phyloP scores from a whole-genome alignment of 495 filamentous ascomycete species.

The Endocarpon pusillum region DNA sequence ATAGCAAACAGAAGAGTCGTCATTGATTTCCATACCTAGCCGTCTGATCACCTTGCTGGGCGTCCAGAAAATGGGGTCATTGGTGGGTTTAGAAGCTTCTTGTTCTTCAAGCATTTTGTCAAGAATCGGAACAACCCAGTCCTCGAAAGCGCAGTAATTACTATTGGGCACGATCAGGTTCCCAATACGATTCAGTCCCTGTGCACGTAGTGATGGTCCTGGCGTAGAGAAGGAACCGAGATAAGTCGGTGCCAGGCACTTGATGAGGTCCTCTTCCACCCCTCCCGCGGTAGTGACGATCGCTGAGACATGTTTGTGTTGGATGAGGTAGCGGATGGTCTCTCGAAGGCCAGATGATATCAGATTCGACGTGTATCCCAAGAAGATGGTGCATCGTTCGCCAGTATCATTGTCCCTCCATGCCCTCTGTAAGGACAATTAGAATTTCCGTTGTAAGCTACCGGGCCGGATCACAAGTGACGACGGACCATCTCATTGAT shows the following conservation, averaged over 20 bases:
- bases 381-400: constrained; percentile 74
- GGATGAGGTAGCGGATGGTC: constrained; percentile 77
- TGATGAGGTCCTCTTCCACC: constrained; percentile 94
- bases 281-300: constrained; percentile 96
- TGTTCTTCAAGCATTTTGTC: constrained; percentile 87
- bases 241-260: constrained; percentile 88
- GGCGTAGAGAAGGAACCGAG: constrained; percentile 63
- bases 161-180: constrained; percentile 92
- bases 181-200: constrained; percentile 87
- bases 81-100: constrained; percentile 45
- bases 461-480: neutral
- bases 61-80: constrained; percentile 71
- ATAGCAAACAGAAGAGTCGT: constrained; percentile 76
- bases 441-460: too few species aligned
- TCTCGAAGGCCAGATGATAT: constrained; percentile 90
- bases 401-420: constrained; percentile 60
- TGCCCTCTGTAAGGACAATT: constrained; percentile 34
- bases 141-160: constrained; percentile 94
- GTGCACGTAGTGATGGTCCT: constrained; percentile 57
- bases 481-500: constrained; percentile 81
- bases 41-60: constrained; percentile 74
- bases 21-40: constrained; percentile 78
- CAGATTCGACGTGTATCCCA: constrained; percentile 92
- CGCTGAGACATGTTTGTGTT: constrained; percentile 77
- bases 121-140: constrained; percentile 88